Evolutionary conservation across 2,329 filamentous ascomycete genomes (phyloP), one percentile per base, ranked within the genome.

Genomic region (Microdochium bolleyi): DNA sequence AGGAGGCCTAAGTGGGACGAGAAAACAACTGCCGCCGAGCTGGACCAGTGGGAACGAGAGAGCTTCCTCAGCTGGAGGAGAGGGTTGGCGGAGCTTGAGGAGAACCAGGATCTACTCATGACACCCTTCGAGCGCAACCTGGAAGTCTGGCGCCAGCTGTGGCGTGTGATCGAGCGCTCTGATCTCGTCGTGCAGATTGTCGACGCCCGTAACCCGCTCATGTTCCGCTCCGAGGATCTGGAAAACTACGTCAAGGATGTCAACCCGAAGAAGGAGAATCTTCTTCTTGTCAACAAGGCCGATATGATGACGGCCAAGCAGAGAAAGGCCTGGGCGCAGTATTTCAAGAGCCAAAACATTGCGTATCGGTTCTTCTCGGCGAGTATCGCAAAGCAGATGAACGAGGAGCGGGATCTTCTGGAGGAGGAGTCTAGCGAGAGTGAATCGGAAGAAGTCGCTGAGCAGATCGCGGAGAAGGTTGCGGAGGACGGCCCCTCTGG

Each of bases 101-200:
- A 99, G 73, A 90, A 88, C 63, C 86, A 96, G 54, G 94, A 99
- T 67, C 72, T 99, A 53, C 80, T 99, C 52, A 92, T 99, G 89
- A 99, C 48, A 0, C 94, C 94, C 0, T 99, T 99, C 64, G 94
- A 99, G 77, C 83, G 94, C 55, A 99, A 99, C 67, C 66, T 99
- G 56, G 95, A 99, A 65, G 94, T 99, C 25, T 99, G 94, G 94
- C 84, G 94, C 66, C 94, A 99, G 70, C 67, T 99, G 61, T 99
- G 94, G 94, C 84, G 94, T 73, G 94, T 99, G 54, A 96, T 99
- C 62, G 94, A 99, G 76, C 80, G 94, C 56, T 96, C 91, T 16
- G 94, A 99, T 69, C 74, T 99, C 41, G 83, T 99, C 3, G 94
- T 99, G 34, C 94, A 99, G 75, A 99, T 99, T 74, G 94, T 99